phyloP scores from a whole-genome alignment of 2,329 filamentous ascomycete genomes.

The Sclerotiophoma versabilis region DNA sequence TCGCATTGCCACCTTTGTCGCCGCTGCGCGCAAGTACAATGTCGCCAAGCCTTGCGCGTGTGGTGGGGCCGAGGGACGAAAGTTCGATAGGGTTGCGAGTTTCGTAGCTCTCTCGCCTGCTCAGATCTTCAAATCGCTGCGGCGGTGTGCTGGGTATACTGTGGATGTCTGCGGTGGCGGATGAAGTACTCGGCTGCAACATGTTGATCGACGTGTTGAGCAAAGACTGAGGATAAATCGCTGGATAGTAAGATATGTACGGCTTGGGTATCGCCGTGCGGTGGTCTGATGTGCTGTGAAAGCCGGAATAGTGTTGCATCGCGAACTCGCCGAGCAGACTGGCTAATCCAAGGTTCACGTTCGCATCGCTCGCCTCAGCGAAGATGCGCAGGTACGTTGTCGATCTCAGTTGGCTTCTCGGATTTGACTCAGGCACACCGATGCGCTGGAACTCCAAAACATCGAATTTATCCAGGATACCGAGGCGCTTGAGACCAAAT shows the following conservation, averaged over 20 bases:
- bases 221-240: conserved; percentile 33
- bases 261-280: conserved; percentile 40
- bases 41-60: conserved; percentile 48
- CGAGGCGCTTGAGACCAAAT: conserved; percentile 50
- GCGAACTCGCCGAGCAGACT: conserved; percentile 33
- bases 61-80: conserved; percentile 30
- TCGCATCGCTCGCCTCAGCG: conserved; percentile 33
- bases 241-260: conserved; percentile 45
- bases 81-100: conserved; percentile 44
- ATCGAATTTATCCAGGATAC: conserved; percentile 53
- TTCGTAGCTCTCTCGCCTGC: conserved; percentile 37
- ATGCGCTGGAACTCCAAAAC: conserved; percentile 61
- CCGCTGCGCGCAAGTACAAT: conserved; percentile 54
- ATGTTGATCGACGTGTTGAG: conserved; percentile 42
- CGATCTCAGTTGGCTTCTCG: conserved; percentile 37
- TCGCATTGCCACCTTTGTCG: conserved; percentile 47
- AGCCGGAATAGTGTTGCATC: conserved; percentile 44
- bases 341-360: conserved; percentile 32
- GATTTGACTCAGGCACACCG: conserved; percentile 37
- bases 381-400: conserved; percentile 46
- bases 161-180: background rate
- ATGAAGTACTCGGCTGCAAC: conserved; percentile 35
- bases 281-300: conserved; percentile 40
- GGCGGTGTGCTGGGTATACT: conserved; percentile 26
- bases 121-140: conserved; percentile 23